Evolutionary conservation across 768 basidiomycete genomes (phyloP), one percentile per base, ranked within the genome.

Genomic region (Leccinum sublutescens): DNA sequence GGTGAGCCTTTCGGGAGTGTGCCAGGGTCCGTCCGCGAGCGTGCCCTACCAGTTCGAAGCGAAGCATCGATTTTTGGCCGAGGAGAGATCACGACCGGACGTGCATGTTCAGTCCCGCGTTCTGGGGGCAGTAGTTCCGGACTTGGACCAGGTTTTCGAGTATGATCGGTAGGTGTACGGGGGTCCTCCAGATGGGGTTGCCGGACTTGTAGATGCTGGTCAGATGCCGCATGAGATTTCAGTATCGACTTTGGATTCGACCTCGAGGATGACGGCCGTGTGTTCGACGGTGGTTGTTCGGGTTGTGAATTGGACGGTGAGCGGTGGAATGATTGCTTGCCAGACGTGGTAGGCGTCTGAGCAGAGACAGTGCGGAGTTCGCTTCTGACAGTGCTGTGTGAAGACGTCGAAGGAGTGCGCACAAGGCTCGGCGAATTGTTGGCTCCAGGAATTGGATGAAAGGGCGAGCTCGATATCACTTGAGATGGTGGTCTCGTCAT

Each of bases 401-500:
- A 69, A 7, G 64, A 62, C 47, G 52, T 62, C 48, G 70, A 66
- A 34, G 66, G 60, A 1, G 66, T 55, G 21, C 68, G 64, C 8
- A 52, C 51, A 34, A 65, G 59, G 4, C 58, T 45, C 5, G 61
- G 54, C 12, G 57, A 53, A 55, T 29, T 52, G 23, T 56, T 19
- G 4, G 55, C 43, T 5, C 27, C 60, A 19, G 60, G 43, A 4
- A 11, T 19, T 3, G 51, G 27, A 36, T 47, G 47, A 33, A 55
- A 45, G n/a, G 68, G 61, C 36, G 68, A 43, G 36, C 38, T 59
- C 15, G 59, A 4, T 25, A 55, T 56, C 12, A 60, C 58, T 55
- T 72, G 72, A 43, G 76, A 77, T 1, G 83, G 82, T 14, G 79
- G 75, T 54, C 80, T 76, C 2, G 89, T 91, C 89, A 91, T 91